Evolutionary conservation across 163 green algal genomes (phyloP), one percentile per base, ranked within the genome.

Genomic region (Picocystis sp.): DNA sequence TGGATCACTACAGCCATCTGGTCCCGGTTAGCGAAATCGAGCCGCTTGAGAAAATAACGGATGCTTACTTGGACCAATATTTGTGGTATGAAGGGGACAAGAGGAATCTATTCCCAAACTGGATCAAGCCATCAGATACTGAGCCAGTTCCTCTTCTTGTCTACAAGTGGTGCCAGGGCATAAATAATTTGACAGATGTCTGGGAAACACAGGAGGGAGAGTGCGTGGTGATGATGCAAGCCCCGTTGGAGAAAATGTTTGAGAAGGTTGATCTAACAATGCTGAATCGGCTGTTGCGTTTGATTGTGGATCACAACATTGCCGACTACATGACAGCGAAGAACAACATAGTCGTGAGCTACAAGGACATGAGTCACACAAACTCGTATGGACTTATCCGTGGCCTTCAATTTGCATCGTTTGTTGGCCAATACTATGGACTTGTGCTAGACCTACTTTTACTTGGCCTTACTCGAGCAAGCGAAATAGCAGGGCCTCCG

Each of bases 301-400:
- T 99, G 43, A 87, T 97, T 47, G 70, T 94, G 66, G 90, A 99
- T 66, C 86, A 95, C 68, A 99, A 97, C 75, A 87, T 98, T 29
- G 91, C 91, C 2, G 91, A 99, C 74, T 99, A 99, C 86, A 94
- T 98, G 67, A 96, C 87, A 1, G 77, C 82, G 53, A 99, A 99
- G 80, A 99, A 99, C 82, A 99, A 99, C 72, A 72, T 98, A 21
- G 81, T 95, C 44, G 92, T 99, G 54, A 69, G 80, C 3, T 99
- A 97, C 82, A 97, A 97, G 81, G 91, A 99, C 76, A 99, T 99
- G 91, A 76, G 72, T 21, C 91, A 99, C 78, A 98, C 86, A 57
- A 99, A 99, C 74, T 77, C 60, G 22, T 99, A 98, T 68, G 91
- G 91, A 53, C 73, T 99, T 58, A 86, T 99, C 60, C 77, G 91